A percentile compares a stretch with the other conserved stretches of the same genome.
These are phyloP conservation scores for Tylopilus sp. DNA, from an alignment of 1,284 basidiomycete species.

Conservation along the genomic window DNA sequence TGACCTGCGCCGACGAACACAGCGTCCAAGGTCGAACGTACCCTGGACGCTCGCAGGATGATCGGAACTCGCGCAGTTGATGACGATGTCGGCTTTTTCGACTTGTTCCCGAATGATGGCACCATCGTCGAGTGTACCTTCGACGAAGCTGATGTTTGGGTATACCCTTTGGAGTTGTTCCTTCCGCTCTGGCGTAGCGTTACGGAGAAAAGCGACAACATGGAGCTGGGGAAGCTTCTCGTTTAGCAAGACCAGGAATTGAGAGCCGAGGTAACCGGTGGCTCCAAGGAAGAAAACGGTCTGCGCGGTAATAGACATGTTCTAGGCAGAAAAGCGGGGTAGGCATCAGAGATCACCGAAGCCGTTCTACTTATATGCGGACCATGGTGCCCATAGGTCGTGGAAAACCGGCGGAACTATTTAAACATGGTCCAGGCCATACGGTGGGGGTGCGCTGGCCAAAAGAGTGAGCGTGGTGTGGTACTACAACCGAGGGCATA, in stretches of 20 bases:
- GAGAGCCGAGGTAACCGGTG: constrained; percentile 42
- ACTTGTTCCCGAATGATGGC: constrained; percentile 36
- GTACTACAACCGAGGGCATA: neutral
- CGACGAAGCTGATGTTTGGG: constrained; percentile 33
- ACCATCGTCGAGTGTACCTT: constrained; percentile 38
- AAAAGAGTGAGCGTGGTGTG: neutral
- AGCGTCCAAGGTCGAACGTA: constrained; percentile 17
- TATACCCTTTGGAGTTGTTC: constrained; percentile 32
- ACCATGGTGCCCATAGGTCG: neutral
- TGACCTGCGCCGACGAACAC: neutral
- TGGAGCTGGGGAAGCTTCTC: constrained; percentile 31
- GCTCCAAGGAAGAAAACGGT: constrained; percentile 43
- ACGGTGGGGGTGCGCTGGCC: neutral
- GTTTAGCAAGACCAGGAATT: constrained; percentile 36
- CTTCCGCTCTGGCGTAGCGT: constrained; percentile 30
- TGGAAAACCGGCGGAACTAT: constrained; percentile 5
- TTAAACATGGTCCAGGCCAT: constrained; percentile 7
- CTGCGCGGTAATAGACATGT: constrained; percentile 12
- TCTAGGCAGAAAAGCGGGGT: neutral
- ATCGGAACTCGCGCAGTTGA: constrained; percentile 42
- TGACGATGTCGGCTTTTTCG: constrained; percentile 33
- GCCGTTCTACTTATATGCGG: constrained; percentile 5
- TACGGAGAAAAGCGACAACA: constrained; percentile 37
- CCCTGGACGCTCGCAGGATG: constrained; percentile 35
- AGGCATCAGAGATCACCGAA: neutral